Evolutionary conservation across 2,329 filamentous ascomycete genomes (phyloP).

Genomic region (Corniculantispora saksenae): DNA sequence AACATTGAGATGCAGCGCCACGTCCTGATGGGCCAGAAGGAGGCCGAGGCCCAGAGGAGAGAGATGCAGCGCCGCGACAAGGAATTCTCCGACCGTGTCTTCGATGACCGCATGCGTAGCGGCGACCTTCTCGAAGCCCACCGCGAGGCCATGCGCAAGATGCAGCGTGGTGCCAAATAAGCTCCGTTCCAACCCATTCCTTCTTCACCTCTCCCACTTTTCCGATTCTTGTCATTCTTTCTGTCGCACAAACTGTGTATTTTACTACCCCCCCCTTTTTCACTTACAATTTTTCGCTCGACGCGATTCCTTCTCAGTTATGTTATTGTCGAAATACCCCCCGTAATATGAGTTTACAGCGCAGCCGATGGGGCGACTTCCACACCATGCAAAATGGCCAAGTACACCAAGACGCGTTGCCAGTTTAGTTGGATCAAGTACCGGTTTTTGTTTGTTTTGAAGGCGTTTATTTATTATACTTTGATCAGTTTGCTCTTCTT

Average conservation of each 20-base stretch:
- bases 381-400: not conserved
- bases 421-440: not conserved
- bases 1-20: conserved; percentile 57
- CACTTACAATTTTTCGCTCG: not conserved
- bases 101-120: conserved; percentile 75
- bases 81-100: conserved; percentile 60
- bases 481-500: not conserved
- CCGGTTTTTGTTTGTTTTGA: not conserved
- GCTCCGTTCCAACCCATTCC: conserved; percentile 15
- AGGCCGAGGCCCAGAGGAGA: conserved; percentile 60
- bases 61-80: conserved; percentile 60
- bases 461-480: conserved; percentile 1
- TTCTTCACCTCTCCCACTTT: not conserved
- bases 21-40: conserved; percentile 61
- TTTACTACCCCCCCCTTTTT: not conserved
- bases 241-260: not conserved
- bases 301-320: not conserved
- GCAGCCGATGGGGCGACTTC: not conserved
- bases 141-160: conserved; percentile 73
- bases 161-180: conserved; percentile 60
- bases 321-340: not conserved
- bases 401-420: conserved; percentile 5
- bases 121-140: conserved; percentile 76
- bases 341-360: not conserved
- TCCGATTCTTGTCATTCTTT: not conserved